These are phyloP conservation scores for Begonia fuchsioides DNA, from an alignment of 306 rosid species.

Conservation along the genomic window DNA sequence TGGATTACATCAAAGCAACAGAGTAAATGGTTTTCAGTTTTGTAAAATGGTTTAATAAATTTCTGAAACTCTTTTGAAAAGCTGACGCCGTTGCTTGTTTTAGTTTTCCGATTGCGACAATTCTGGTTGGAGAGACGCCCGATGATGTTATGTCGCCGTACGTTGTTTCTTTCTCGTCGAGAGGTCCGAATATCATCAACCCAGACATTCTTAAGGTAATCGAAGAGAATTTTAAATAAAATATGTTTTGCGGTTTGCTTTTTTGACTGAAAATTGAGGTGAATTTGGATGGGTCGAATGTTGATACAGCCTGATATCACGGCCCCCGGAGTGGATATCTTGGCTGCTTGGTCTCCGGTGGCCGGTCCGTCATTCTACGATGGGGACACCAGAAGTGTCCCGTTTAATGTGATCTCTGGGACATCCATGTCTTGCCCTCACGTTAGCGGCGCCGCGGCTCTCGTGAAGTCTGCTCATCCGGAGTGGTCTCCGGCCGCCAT, in stretches of 20 bases:
- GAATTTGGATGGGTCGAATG: too few species aligned
- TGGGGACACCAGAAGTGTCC: not conserved
- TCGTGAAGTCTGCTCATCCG: constrained; percentile 7
- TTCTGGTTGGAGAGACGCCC: constrained; percentile 4
- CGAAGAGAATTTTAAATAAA: too few species aligned
- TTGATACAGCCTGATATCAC: constrained; percentile 13
- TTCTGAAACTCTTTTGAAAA: too few species aligned
- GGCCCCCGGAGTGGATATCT: constrained; percentile 12
- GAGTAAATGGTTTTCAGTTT: not conserved
- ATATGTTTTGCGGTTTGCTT: too few species aligned
- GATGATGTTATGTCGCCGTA: constrained; percentile 5
- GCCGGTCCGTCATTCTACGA: not conserved
- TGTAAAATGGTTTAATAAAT: not conserved
- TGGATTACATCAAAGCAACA: constrained; percentile 8
- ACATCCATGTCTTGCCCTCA: constrained; percentile 14
- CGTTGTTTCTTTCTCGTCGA: constrained; percentile 12
- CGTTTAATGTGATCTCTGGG: constrained; percentile 10
- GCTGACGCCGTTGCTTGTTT: not conserved
- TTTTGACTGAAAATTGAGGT: too few species aligned
- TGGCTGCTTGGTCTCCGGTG: constrained; percentile 10
- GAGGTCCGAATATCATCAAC: constrained; percentile 11
- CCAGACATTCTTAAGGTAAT: constrained; percentile 20
- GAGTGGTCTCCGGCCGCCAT: constrained; percentile 8
- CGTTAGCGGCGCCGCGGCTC: constrained; percentile 5
- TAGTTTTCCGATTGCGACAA: constrained; percentile 16